Conservation (phyloP, 345 rosid species). For the Tarenaya hassleriana region DNA sequence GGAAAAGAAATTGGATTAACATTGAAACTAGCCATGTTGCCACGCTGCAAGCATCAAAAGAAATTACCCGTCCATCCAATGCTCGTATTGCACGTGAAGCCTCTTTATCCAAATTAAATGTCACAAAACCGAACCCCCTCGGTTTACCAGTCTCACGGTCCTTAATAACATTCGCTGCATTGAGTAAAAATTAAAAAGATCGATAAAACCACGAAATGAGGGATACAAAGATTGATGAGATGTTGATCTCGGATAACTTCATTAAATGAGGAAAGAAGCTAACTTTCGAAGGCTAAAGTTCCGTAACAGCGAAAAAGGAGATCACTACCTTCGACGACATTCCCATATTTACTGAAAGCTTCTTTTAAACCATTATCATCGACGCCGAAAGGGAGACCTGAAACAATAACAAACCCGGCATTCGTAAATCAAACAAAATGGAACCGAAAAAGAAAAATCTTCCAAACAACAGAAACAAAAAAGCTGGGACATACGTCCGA, state of each 20-base stretch:
- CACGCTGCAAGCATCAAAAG: slow-evolving; percentile 3
- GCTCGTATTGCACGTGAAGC: slow-evolving; percentile 22
- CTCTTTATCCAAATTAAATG: slow-evolving; percentile 20
- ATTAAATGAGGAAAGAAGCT: slow-evolving; percentile 10
- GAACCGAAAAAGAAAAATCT: neutral
- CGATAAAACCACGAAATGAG: too few relatives aligned
- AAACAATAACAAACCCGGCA: slow-evolving; percentile 16
- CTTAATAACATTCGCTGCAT: slow-evolving; percentile 23
- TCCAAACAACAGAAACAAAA: neutral
- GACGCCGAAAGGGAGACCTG: too few relatives aligned
- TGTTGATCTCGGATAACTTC: too few relatives aligned
- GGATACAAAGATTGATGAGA: too few relatives aligned
- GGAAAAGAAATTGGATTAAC: slow-evolving; percentile 1
- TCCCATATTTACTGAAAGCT: slow-evolving; percentile 27
- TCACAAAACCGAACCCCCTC: slow-evolving; percentile 28
- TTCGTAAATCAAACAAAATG: slow-evolving; percentile 6
- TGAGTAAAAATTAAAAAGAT: slow-evolving; percentile 13
- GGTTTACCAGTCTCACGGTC: slow-evolving; percentile 30
- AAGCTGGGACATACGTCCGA: slow-evolving; percentile 55
- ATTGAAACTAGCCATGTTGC: too few relatives aligned
- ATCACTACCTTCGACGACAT: slow-evolving; percentile 26
- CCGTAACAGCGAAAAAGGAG: neutral
- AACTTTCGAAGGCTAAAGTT: neutral
- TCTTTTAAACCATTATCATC: slow-evolving; percentile 25
- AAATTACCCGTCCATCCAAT: slow-evolving; percentile 24